phyloP scores from a whole-genome alignment of 495 filamentous ascomycete species.

The Pyrenula aspistea region DNA sequence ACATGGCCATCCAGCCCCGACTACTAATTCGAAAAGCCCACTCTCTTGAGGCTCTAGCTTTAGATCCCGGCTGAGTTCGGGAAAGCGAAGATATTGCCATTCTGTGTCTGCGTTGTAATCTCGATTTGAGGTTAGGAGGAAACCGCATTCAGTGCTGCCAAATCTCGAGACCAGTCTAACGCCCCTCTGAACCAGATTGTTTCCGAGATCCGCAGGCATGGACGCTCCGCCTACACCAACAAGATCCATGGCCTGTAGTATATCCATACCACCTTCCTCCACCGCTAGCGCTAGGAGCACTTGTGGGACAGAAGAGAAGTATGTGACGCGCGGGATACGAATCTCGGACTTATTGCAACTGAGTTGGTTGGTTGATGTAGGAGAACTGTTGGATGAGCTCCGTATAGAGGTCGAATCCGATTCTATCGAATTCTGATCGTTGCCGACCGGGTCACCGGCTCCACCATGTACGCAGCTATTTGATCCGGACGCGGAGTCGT shows the following conservation, averaged over 20 bases:
- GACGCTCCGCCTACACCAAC: conserved; percentile 49
- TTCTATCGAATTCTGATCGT: neutral
- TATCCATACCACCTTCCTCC: conserved; percentile 18
- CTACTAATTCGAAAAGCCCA: conserved; percentile 46
- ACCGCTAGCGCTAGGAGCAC: conserved; percentile 35
- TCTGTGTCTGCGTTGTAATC: conserved; percentile 39
- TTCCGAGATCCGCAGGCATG: conserved; percentile 29
- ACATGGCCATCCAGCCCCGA: conserved; percentile 48
- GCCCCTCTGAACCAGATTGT: conserved; percentile 27
- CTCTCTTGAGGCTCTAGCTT: conserved; percentile 42
- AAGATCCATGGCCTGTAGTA: conserved; percentile 33
- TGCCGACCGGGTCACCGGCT: neutral
- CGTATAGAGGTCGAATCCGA: neutral
- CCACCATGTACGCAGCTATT: neutral
- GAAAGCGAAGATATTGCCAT: conserved; percentile 54
- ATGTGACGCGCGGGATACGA: conserved; percentile 18
- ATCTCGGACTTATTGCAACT: conserved; percentile 1
- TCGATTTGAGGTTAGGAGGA: conserved; percentile 37
- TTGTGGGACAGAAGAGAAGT: conserved; percentile 47
- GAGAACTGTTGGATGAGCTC: neutral
- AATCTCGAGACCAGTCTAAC: conserved; percentile 42
- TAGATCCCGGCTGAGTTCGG: conserved; percentile 22
- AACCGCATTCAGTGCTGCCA: conserved; percentile 48
- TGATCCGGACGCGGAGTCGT: neutral
- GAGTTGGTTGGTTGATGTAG: no score